Percentiles rank a stretch among this genome's conserved stretches.
phyloP scores from a whole-genome alignment of 257 asterid genomes.

The Ophiorrhiza pumila region DNA sequence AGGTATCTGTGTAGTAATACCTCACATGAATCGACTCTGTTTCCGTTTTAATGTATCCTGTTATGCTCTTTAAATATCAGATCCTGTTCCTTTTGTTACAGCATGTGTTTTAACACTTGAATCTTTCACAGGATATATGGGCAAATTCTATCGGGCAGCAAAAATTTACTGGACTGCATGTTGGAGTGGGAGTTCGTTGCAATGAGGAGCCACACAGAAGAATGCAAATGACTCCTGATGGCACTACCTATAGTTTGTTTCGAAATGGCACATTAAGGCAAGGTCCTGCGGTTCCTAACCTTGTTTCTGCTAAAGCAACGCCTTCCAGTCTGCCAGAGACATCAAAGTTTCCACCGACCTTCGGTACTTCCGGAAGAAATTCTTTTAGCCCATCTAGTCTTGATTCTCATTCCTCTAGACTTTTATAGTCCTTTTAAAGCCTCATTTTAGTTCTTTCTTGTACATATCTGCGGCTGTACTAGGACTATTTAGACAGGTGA shows the following conservation, averaged over 20 bases:
- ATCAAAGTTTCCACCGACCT: conserved; percentile 28
- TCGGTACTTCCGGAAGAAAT: conserved; percentile 20
- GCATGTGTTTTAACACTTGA: neutral
- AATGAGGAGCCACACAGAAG: conserved; percentile 35
- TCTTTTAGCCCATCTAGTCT: conserved; percentile 22
- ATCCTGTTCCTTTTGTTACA: neutral
- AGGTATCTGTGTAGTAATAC: conserved; percentile 19
- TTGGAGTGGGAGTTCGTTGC: conserved; percentile 22
- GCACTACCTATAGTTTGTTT: conserved; percentile 21
- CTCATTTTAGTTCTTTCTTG: conserved; percentile 16
- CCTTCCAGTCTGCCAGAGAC: conserved; percentile 20
- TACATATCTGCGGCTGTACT: conserved; percentile 29
- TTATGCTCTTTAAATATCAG: neutral
- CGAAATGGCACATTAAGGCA: conserved; percentile 26
- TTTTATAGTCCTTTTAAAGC: conserved; percentile 19
- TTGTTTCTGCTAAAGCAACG: conserved; percentile 24
- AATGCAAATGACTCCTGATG: conserved; percentile 23
- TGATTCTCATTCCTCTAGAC: conserved; percentile 20
- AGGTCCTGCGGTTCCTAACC: conserved; percentile 26
- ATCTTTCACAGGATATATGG: conserved; percentile 40
- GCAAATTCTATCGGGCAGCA: conserved; percentile 33
- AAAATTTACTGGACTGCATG: conserved; percentile 25
- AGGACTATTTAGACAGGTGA: conserved; percentile 4
- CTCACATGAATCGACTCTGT: neutral
- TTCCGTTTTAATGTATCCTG: neutral